Percentiles rank a stretch among this genome's conserved stretches.
Conservation (phyloP, 2,329 filamentous ascomycete genomes). For the Lecanicillium sp. region DNA sequence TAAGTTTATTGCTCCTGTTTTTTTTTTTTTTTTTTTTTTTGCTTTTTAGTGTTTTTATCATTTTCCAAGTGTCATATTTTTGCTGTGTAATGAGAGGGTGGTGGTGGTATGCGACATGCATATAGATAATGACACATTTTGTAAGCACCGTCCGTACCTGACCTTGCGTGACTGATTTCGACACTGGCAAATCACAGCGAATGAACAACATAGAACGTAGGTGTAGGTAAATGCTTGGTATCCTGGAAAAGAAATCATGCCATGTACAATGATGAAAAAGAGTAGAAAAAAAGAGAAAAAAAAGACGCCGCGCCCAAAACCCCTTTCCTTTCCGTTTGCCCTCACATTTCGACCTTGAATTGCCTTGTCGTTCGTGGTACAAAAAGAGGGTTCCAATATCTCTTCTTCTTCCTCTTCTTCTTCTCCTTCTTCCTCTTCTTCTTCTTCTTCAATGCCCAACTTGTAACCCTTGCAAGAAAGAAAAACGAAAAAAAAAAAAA, state of each 20-base stretch:
- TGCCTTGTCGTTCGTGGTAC: no score
- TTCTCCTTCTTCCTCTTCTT: no score
- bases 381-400: no score
- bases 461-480: background rate
- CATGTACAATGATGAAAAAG: slow-evolving; percentile 4
- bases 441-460: background rate
- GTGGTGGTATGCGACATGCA: no score
- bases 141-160: no score
- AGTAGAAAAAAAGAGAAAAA: background rate
- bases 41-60: background rate
- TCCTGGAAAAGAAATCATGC: slow-evolving; percentile 12
- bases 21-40: background rate
- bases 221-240: slow-evolving; percentile 13
- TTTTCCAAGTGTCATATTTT: background rate
- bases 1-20: background rate
- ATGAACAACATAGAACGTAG: no score
- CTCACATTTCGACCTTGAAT: background rate
- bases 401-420: no score
- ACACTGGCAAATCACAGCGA: background rate
- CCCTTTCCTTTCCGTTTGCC: background rate
- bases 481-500: background rate
- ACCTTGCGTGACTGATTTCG: background rate
- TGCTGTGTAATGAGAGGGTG: slow-evolving; percentile 4
- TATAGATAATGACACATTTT: no score
- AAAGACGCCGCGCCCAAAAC: background rate